Evolutionary conservation across 1,284 basidiomycete genomes (phyloP).

Genomic region (Irpex rosettiformis): DNA sequence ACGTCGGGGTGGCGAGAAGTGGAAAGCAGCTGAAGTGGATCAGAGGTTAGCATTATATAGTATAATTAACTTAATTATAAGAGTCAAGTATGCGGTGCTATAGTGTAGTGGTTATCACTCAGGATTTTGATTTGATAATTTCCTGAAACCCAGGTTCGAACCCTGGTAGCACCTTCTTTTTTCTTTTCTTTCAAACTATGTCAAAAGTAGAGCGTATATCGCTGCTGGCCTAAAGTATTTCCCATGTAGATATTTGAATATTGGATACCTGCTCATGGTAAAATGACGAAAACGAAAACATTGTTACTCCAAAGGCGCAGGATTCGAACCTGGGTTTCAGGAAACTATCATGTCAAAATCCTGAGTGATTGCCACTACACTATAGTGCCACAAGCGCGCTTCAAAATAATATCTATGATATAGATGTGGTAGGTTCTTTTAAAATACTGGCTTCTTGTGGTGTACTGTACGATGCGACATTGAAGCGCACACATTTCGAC

Average conservation of each 20-base stretch:
- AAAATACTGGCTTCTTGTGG: too few species aligned
- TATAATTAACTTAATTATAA: neutral
- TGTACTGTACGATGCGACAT: too few species aligned
- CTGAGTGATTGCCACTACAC: conserved; percentile 20
- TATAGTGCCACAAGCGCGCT: conserved; percentile 11
- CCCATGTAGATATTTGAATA: neutral
- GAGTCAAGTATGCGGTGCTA: neutral
- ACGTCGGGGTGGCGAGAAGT: neutral
- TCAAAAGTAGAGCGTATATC: neutral
- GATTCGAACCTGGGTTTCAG: conserved; percentile 19
- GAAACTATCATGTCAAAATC: conserved; percentile 15
- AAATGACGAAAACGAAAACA: neutral
- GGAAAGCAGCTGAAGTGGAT: neutral
- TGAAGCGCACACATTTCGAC: neutral
- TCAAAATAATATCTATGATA: neutral
- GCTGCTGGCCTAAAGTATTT: too few species aligned
- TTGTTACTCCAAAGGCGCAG: too few species aligned
- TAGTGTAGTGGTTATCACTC: conserved; percentile 9
- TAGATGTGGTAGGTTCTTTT: too few species aligned
- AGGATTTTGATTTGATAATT: conserved; percentile 4
- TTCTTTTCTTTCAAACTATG: neutral
- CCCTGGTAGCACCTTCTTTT: conserved; percentile 5
- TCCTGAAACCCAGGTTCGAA: conserved; percentile 9
- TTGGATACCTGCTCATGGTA: neutral
- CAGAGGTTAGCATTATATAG: neutral